Conservation (phyloP, 1,284 basidiomycete species). For the Microbotryum scabiosae region DNA sequence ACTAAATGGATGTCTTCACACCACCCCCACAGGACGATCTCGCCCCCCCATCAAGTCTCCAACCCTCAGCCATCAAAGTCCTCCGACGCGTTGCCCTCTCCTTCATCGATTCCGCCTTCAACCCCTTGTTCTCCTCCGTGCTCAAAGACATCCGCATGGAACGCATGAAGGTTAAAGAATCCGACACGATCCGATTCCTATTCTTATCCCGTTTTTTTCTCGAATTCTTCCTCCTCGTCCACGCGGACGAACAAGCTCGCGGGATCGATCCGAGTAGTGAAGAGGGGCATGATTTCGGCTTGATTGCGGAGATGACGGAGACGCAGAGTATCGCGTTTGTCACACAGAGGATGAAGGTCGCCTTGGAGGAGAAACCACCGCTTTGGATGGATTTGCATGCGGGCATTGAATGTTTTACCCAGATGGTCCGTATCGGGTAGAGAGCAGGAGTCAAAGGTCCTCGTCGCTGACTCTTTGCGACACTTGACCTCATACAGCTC, state of each 20-base stretch:
- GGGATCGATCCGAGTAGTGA: conserved; percentile 30
- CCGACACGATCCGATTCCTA: conserved; percentile 75
- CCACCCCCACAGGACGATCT: conserved; percentile 50
- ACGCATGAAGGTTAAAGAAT: conserved; percentile 75
- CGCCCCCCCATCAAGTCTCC: conserved; percentile 51
- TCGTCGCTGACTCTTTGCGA: background rate
- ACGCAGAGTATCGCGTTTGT: conserved; percentile 80
- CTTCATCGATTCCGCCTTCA: conserved; percentile 75
- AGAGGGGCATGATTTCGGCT: conserved; percentile 56
- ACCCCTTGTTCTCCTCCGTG: conserved; percentile 71
- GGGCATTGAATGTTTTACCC: conserved; percentile 84
- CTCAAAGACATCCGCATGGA: conserved; percentile 87
- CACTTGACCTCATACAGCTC: conserved; percentile 44
- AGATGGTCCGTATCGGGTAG: conserved; percentile 48
- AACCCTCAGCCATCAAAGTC: conserved; percentile 56
- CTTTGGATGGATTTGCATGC: conserved; percentile 88
- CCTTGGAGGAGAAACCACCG: conserved; percentile 85
- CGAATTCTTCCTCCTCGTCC: conserved; percentile 62
- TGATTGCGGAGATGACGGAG: conserved; percentile 75
- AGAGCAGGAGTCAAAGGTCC: background rate
- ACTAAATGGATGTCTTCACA: too few relatives aligned
- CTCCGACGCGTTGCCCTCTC: conserved; percentile 60
- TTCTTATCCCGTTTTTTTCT: conserved; percentile 80
- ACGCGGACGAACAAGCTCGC: conserved; percentile 28
- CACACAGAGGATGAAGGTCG: conserved; percentile 71